Evolutionary conservation across 202 grass and related monocot species (phyloP).

Genomic region (Tripidium arundinaceum): DNA sequence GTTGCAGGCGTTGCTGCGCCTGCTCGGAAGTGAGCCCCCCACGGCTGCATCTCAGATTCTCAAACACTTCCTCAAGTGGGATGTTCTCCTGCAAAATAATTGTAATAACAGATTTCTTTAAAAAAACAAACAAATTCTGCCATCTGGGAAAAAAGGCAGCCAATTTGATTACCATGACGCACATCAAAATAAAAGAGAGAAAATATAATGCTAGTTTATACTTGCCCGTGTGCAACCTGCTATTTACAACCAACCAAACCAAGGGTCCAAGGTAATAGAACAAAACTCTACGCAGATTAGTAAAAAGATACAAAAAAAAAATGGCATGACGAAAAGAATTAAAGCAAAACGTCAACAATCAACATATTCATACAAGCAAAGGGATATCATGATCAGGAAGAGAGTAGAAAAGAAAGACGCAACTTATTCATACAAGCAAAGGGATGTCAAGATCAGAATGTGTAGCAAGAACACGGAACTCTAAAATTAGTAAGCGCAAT

Average conservation of each 20-base stretch:
- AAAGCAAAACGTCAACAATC: not conserved
- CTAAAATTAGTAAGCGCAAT: not conserved
- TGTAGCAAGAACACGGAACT: not conserved
- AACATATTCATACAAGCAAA: not conserved
- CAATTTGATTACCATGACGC: not conserved
- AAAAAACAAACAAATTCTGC: not conserved
- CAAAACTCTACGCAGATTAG: not conserved
- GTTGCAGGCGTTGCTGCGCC: slow-evolving; percentile 62
- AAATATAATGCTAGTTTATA: not conserved
- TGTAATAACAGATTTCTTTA: not conserved
- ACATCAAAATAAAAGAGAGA: not conserved
- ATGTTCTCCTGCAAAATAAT: slow-evolving; percentile 70
- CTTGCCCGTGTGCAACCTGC: not conserved
- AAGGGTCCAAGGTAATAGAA: not conserved
- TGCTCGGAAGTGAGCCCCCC: slow-evolving; percentile 55
- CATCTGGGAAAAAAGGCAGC: not conserved
- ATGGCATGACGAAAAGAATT: not conserved
- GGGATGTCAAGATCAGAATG: not conserved
- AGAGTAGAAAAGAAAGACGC: not conserved
- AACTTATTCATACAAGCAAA: not conserved
- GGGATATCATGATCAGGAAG: not conserved
- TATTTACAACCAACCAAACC: not conserved
- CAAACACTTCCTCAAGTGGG: slow-evolving; percentile 86
- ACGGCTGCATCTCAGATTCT: slow-evolving; percentile 71
- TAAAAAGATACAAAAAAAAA: not conserved